phyloP scores from a whole-genome alignment of 2,329 filamentous ascomycete genomes.

The Fusarium sp. region DNA sequence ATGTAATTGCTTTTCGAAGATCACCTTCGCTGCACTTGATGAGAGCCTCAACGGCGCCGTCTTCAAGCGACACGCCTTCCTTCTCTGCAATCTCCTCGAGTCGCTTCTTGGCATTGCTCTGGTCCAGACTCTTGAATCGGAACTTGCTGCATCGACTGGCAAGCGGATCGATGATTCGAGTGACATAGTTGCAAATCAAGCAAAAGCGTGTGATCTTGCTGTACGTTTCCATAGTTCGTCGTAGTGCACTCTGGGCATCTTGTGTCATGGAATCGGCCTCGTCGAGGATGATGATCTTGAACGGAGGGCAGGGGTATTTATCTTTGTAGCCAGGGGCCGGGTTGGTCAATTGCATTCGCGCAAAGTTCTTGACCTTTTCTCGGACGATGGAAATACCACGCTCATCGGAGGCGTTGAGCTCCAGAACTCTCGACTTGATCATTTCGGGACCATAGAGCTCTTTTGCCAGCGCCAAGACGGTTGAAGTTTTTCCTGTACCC shows the following conservation, averaged over 20 bases:
- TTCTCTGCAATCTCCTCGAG: slow-evolving; percentile 84
- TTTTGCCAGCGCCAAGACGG: slow-evolving; percentile 95
- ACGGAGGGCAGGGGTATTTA: slow-evolving; percentile 92
- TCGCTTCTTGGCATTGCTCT: slow-evolving; percentile 82
- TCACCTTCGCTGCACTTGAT: slow-evolving; percentile 94
- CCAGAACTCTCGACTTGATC: slow-evolving; percentile 93
- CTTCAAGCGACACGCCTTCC: slow-evolving; percentile 81
- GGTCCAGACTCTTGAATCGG: slow-evolving; percentile 94
- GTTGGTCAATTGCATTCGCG: slow-evolving; percentile 91
- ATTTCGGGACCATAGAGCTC: slow-evolving; percentile 97
- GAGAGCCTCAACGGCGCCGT: slow-evolving; percentile 84
- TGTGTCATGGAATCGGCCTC: slow-evolving; percentile 99
- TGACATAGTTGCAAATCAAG: slow-evolving; percentile 98
- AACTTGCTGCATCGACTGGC: slow-evolving; percentile 97
- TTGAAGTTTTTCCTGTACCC: slow-evolving; percentile 97
- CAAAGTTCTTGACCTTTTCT: slow-evolving; percentile 98
- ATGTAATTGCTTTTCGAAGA: slow-evolving; percentile 95
- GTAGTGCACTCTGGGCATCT: slow-evolving; percentile 91
- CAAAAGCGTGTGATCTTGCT: slow-evolving; percentile 97
- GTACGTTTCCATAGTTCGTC: slow-evolving; percentile 98
- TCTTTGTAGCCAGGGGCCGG: slow-evolving; percentile 75
- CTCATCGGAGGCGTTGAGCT: slow-evolving; percentile 99
- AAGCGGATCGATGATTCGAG: slow-evolving; percentile 95
- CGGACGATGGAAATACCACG: slow-evolving; percentile 97
- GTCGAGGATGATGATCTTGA: slow-evolving; percentile 98